Evolutionary conservation across 2,329 filamentous ascomycete species (phyloP), one percentile per base, ranked within the genome.

Genomic region (Acephala macrosclerotiorum): DNA sequence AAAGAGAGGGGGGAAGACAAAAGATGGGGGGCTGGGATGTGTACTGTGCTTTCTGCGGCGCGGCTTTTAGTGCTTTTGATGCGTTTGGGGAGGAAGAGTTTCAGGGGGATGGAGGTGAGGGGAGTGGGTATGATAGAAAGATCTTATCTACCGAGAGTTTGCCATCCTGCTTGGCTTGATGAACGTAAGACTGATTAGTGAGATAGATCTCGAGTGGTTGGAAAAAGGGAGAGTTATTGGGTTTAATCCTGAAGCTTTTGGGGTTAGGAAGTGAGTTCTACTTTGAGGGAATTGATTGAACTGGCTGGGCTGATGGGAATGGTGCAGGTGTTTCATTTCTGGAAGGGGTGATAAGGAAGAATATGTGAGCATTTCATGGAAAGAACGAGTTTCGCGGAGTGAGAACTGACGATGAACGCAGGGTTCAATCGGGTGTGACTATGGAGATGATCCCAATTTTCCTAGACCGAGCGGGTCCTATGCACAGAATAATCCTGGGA

Each of bases 21-120:
- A 62, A 42, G 26, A 68, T 66, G 64, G 62, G 64, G 5, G 64
- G 61, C 22, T 70, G 66, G 66, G 55, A 66, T 38, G 36, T 65
- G 26, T 53, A 67, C 29, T 67, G 68, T 35, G 66, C 66, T 8
- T 49, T 70, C 47, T 70, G 68, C 53, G 62, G 57, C n/a, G 66
- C 49, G 0, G 55, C 64, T 2, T 66, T 68, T 35, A 14, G 38
- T 56, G n/a, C 33, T 35, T 56, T 29, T 55, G 47, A 63, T 42
- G 36, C 63, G 2, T 68, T 65, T n/a, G 51, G 42, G 26, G 33
- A 18, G 25, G 49, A 33, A 20, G 45, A 14, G 6, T 20, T 11
- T 11, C 8, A 47, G 42, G 38, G 20, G 6, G 20, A 14, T 5
- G n/a, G 20, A 4, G 45, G 20, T 18, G 49, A 33, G 49, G 22